Conservation (phyloP, 306 rosid species). For the Vigna radiata region DNA sequence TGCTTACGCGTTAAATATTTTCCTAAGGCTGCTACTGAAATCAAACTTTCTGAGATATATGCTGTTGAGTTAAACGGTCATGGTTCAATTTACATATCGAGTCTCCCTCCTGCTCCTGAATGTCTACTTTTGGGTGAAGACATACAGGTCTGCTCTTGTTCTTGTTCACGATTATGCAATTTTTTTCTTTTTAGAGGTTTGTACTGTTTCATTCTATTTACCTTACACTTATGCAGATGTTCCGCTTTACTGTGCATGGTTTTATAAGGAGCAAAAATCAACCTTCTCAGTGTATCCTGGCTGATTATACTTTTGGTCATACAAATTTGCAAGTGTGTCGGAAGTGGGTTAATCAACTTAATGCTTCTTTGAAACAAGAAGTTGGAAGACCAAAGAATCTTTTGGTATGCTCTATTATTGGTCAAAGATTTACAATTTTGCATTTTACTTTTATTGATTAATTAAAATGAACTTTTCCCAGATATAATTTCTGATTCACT, state of each 20-base stretch:
- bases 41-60: constrained; percentile 73
- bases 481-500: constrained; percentile 60
- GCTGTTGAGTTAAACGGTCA: constrained; percentile 63
- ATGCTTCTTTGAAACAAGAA: constrained; percentile 56
- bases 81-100: constrained; percentile 58
- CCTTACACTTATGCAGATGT: constrained; percentile 60
- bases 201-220: constrained; percentile 26
- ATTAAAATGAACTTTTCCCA: constrained; percentile 57
- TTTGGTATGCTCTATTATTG: constrained; percentile 66
- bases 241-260: constrained; percentile 77
- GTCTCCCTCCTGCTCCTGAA: constrained; percentile 51
- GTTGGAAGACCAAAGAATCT: constrained; percentile 83
- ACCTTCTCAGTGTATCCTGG: constrained; percentile 64
- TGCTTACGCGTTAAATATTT: constrained; percentile 69
- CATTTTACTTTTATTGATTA: constrained; percentile 45
- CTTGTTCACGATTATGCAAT: constrained; percentile 33
- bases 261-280: constrained; percentile 61
- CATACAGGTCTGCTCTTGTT: constrained; percentile 63
- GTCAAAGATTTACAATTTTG: constrained; percentile 38
- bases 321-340: constrained; percentile 63
- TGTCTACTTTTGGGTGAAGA: constrained; percentile 54
- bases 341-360: constrained; percentile 76
- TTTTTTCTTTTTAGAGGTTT: constrained; percentile 16
- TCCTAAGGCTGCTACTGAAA: constrained; percentile 57
- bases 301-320: constrained; percentile 76